A percentile compares a stretch with the other conserved stretches of the same genome.
Evolutionary conservation across 495 filamentous ascomycete species (phyloP).

Genomic region (Hypoxylon lienhwacheense): DNA sequence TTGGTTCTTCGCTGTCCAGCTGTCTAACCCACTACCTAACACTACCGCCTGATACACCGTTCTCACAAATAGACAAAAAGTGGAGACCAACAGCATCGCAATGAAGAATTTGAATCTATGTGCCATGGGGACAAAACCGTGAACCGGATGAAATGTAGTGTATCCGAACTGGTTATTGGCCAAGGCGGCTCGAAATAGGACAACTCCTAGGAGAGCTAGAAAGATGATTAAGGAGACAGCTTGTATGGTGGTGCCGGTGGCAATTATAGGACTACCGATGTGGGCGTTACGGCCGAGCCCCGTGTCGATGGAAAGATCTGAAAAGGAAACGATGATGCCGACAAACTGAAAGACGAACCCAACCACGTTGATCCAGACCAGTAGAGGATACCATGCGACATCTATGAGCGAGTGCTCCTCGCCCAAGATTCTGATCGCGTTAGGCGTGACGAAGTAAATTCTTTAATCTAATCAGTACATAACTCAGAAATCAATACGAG

Average conservation of each 20-base stretch:
- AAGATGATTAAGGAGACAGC: conserved; percentile 21
- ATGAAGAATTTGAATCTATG: conserved; percentile 32
- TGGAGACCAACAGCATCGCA: conserved; percentile 23
- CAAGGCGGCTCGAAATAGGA: conserved; percentile 22
- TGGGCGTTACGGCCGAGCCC: conserved; percentile 19
- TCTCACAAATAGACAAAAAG: conserved; percentile 23
- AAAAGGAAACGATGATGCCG: conserved; percentile 30
- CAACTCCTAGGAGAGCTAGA: conserved; percentile 14
- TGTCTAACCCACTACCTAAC: conserved; percentile 37
- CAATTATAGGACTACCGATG: conserved; percentile 25
- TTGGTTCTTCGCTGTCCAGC: conserved; percentile 27
- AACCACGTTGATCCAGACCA: conserved; percentile 23
- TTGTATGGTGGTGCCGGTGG: conserved; percentile 20
- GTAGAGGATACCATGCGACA: conserved; percentile 6
- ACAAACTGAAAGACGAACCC: conserved; percentile 24
- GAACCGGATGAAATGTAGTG: conserved; percentile 29
- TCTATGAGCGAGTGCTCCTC: conserved; percentile 25
- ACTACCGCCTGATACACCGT: conserved; percentile 21
- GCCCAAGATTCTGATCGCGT: conserved; percentile 28
- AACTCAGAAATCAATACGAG: not conserved
- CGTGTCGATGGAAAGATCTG: conserved; percentile 23
- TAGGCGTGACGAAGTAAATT: conserved; percentile 23
- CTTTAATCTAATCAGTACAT: conserved; percentile 15
- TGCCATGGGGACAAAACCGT: conserved; percentile 29
- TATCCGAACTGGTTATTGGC: conserved; percentile 25